Conservation (phyloP, 495 filamentous ascomycete genomes). For the Penicillium ochrochloron region DNA sequence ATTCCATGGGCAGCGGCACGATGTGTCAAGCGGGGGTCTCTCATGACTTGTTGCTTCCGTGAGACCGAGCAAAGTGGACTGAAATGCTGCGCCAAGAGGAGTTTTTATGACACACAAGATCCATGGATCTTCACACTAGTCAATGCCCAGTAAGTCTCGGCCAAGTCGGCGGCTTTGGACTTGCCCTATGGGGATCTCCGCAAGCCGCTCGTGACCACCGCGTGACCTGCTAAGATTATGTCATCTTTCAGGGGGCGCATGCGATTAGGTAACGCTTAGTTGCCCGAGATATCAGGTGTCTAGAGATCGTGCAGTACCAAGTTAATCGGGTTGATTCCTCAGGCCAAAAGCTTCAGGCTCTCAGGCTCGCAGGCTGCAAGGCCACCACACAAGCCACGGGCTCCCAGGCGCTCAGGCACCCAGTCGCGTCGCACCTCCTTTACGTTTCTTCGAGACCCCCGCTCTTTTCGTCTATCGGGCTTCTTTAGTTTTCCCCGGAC, state of each 20-base stretch:
- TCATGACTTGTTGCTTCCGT: slow-evolving; percentile 23
- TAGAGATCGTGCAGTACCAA: no score
- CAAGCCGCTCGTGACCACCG: background rate
- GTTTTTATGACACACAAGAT: slow-evolving; percentile 30
- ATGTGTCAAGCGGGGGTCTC: slow-evolving; percentile 29
- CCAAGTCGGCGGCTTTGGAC: slow-evolving; percentile 7
- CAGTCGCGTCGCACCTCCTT: slow-evolving; percentile 22
- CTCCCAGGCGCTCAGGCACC: slow-evolving; percentile 13
- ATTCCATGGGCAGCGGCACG: slow-evolving; percentile 20
- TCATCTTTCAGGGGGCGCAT: background rate
- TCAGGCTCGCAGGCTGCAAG: background rate
- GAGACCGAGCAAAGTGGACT: slow-evolving; percentile 24
- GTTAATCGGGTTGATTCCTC: background rate
- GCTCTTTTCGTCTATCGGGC: slow-evolving; percentile 11
- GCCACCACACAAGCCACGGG: background rate
- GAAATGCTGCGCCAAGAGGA: slow-evolving; percentile 9
- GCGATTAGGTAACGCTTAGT: background rate
- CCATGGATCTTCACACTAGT: slow-evolving; percentile 16
- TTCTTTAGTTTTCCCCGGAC: slow-evolving; percentile 3
- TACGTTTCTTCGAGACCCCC: slow-evolving; percentile 14
- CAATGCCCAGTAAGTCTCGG: background rate
- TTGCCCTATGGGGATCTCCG: slow-evolving; percentile 1
- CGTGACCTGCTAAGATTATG: background rate
- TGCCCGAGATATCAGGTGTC: background rate
- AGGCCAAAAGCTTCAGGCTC: background rate